A percentile compares a stretch with the other conserved stretches of the same genome.
These are phyloP conservation scores for Tetrahymena malaccensis DNA, from an alignment of 73 alveolate species.

Conservation along the genomic window DNA sequence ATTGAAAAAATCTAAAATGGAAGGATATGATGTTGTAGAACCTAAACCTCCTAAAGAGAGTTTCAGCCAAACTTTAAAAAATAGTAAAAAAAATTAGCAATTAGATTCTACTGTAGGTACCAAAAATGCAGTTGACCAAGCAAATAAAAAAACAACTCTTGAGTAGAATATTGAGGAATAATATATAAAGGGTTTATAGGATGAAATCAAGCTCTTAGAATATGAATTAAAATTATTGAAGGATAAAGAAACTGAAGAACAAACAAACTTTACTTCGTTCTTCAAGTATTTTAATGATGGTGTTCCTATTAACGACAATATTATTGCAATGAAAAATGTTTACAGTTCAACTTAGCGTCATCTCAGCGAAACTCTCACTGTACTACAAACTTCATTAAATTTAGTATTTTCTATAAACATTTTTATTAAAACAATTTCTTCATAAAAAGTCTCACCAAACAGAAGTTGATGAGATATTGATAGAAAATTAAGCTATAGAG, in stretches of 20 bases:
- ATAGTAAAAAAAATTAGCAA: background rate
- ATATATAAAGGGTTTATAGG: background rate
- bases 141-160: background rate
- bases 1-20: background rate
- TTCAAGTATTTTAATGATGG: background rate
- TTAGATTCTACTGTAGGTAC: background rate
- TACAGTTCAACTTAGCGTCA: background rate
- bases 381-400: background rate
- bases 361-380: background rate
- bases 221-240: background rate
- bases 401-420: background rate
- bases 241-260: background rate
- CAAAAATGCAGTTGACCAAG: background rate
- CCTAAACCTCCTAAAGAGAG: background rate
- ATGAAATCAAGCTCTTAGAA: background rate
- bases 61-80: background rate
- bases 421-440: background rate
- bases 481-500: background rate
- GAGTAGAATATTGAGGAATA: background rate
- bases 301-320: background rate
- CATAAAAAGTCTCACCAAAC: background rate
- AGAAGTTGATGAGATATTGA: background rate
- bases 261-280: background rate
- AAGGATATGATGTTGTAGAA: background rate
- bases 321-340: background rate